Evolutionary conservation across 2,329 filamentous ascomycete genomes (phyloP), one percentile per base, ranked within the genome.

Genomic region (Fusarium nematophilum): DNA sequence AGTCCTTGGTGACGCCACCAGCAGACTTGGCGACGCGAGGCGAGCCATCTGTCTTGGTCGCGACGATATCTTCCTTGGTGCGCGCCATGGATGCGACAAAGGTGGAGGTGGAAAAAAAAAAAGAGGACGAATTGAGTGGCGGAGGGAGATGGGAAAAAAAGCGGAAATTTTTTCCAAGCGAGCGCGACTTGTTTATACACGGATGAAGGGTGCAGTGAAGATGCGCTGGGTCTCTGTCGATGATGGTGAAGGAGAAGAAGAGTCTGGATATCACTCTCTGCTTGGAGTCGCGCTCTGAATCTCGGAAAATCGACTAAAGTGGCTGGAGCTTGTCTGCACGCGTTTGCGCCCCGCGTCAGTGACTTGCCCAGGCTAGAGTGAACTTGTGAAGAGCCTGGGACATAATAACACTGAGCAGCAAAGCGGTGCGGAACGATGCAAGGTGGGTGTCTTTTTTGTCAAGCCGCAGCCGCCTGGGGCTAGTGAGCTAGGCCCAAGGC

Each of bases 1-100:
- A 70, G 5, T 76, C 71, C 69, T 78, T 79, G 57, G 71, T 69
- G 26, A 78, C 63, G 42, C 75, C 78, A 46, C 73, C 75, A 66
- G 56, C 40, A 6, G 64, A 56, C 45, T 79, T 77, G 33, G 62
- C 46, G 14, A 71, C 40, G 11, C 30, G 54, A 45, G 66, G 65
- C 17, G 65, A 65, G 13, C 37, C 17, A 7, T 60, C 61, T 23
- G 48, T 43, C 33, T 60, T 59, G 30, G 64, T 29, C 23, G 68
- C 59, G 34, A 62, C 52, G 11, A 59, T 53, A 33, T 73, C 70
- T 49, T 73, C 71, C 44, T 70, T 73, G 42, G 73, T 75, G 43
- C 71, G 71, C 49, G 72, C 72, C 72, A 74, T 74, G 48, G 37
- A 15, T 42, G 30, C 27, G 30, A 30, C 29, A n/a, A 29, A 14